Conservation (phyloP, 805 yeast species). For the Candida fluviatilis region DNA sequence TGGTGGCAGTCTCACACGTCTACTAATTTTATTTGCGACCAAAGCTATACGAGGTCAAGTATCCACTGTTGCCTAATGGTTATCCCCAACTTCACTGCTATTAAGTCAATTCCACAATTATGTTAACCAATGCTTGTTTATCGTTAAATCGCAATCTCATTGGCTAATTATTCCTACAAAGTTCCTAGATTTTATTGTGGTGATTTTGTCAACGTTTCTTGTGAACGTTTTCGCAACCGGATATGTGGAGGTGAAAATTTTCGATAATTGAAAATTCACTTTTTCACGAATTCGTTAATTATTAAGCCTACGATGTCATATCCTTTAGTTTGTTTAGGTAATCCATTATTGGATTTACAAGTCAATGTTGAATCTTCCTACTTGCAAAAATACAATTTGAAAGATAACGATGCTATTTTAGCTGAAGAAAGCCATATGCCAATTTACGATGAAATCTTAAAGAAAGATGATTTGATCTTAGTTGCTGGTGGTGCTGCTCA, state of each 20-base stretch:
- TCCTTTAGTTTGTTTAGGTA: slow-evolving; percentile 81
- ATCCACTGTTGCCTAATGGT: too few species aligned
- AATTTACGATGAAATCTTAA: slow-evolving; percentile 75
- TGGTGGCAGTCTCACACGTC: too few species aligned
- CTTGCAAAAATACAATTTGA: slow-evolving; percentile 75
- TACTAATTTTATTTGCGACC: too few species aligned
- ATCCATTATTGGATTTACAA: slow-evolving; percentile 87
- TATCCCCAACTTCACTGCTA: too few species aligned
- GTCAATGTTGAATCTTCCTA: slow-evolving; percentile 65
- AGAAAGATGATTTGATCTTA: slow-evolving; percentile 54
- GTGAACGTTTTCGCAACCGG: neutral
- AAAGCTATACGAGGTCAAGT: too few species aligned
- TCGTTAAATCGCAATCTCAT: too few species aligned
- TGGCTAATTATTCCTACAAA: too few species aligned
- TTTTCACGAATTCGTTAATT: neutral
- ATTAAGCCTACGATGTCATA: slow-evolving; percentile 44
- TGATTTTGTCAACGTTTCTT: neutral
- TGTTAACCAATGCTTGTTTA: too few species aligned
- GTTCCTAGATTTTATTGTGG: neutral
- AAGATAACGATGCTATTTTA: slow-evolving; percentile 91
- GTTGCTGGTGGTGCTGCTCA: slow-evolving; percentile 99
- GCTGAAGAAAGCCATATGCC: slow-evolving; percentile 81
- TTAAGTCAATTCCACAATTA: too few species aligned
- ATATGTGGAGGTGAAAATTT: neutral
- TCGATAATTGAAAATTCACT: neutral